phyloP scores from a whole-genome alignment of 768 basidiomycete species.

The Mycena pura region DNA sequence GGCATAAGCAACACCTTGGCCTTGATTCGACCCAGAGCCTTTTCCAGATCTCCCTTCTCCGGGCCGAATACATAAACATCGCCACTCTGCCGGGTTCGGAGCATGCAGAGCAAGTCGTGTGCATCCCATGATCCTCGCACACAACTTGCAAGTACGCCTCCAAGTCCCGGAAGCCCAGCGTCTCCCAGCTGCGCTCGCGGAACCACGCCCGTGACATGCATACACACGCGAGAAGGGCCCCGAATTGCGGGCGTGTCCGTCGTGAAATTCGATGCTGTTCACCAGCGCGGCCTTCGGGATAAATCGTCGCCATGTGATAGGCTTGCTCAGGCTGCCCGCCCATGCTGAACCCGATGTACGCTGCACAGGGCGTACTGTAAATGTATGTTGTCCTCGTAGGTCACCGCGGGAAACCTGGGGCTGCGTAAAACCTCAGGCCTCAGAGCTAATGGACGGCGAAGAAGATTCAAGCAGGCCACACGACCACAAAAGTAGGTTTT shows the following conservation, averaged over 20 bases:
- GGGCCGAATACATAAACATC: slow-evolving; percentile 21
- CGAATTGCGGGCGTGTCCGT: slow-evolving; percentile 16
- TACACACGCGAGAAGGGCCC: slow-evolving; percentile 22
- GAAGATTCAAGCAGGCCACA: slow-evolving; percentile 24
- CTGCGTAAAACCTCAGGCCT: background rate
- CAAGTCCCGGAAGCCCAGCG: slow-evolving; percentile 12
- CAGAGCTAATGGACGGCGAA: slow-evolving; percentile 21
- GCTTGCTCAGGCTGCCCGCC: slow-evolving; percentile 29
- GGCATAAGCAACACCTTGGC: slow-evolving; percentile 23
- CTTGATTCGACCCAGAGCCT: slow-evolving; percentile 18
- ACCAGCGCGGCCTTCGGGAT: slow-evolving; percentile 24
- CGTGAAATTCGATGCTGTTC: slow-evolving; percentile 22
- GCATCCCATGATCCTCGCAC: slow-evolving; percentile 17
- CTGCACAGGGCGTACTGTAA: slow-evolving; percentile 21
- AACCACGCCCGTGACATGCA: slow-evolving; percentile 24
- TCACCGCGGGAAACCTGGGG: slow-evolving; percentile 13
- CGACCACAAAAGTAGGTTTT: slow-evolving; percentile 13
- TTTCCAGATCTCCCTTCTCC: slow-evolving; percentile 21
- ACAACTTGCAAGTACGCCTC: slow-evolving; percentile 11
- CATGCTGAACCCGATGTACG: slow-evolving; percentile 27
- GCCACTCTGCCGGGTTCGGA: slow-evolving; percentile 22
- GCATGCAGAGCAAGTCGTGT: slow-evolving; percentile 17
- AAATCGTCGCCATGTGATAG: slow-evolving; percentile 23
- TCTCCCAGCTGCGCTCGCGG: slow-evolving; percentile 20
- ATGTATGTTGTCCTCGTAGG: slow-evolving; percentile 24